phyloP scores from a whole-genome alignment of 164 flowering plant species.

The Berberis thunbergii region DNA sequence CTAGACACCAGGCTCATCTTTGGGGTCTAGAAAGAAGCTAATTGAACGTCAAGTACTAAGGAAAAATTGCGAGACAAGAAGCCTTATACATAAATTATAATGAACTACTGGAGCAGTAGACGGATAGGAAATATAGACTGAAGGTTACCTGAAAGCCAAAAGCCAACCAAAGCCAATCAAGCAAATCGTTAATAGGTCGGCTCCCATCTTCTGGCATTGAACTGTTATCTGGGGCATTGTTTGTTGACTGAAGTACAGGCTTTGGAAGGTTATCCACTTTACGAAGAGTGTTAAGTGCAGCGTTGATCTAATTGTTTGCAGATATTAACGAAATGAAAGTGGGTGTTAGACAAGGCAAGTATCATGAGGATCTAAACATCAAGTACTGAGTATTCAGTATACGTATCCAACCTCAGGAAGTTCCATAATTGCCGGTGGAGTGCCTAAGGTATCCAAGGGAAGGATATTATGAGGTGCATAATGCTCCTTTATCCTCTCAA shows the following conservation, averaged over 20 bases:
- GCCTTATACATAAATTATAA: background rate
- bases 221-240: conserved; percentile 11
- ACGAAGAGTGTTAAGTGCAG: conserved; percentile 64
- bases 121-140: background rate
- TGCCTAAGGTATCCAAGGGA: conserved; percentile 68
- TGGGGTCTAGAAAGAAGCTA: too few species aligned
- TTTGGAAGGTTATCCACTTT: conserved; percentile 57
- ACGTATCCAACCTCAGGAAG: conserved; percentile 73
- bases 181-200: conserved; percentile 56
- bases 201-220: conserved; percentile 28
- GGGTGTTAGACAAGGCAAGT: background rate
- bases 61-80: background rate
- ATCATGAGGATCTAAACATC: background rate
- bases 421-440: conserved; percentile 77
- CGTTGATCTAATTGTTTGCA: conserved; percentile 56
- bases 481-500: conserved; percentile 56
- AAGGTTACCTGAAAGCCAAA: conserved; percentile 92
- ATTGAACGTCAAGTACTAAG: too few species aligned
- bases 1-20: too few species aligned
- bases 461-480: conserved; percentile 79
- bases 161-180: conserved; percentile 79
- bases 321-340: background rate
- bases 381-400: background rate
- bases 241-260: conserved; percentile 24
- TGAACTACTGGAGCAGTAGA: conserved; percentile 1